These are phyloP conservation scores for Boletus reticuloceps DNA, from an alignment of 768 basidiomycete genomes.

Conservation along the genomic window DNA sequence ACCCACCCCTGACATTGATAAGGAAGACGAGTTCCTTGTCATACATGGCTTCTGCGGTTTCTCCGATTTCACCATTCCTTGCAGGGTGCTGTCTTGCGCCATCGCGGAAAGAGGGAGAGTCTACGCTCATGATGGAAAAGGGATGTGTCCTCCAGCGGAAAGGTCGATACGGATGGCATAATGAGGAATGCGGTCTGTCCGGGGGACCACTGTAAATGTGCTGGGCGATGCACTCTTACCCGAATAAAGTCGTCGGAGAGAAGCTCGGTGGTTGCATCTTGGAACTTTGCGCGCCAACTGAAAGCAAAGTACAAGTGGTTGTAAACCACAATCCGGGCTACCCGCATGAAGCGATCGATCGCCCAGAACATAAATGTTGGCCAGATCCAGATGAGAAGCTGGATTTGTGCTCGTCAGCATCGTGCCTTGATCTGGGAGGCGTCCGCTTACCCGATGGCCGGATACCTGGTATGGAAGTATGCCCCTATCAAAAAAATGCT, in stretches of 20 bases:
- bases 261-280: conserved; percentile 41
- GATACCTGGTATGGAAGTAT: conserved; percentile 39
- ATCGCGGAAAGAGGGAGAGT: conserved; percentile 20
- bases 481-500: conserved; percentile 37
- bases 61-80: neutral
- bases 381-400: conserved; percentile 30
- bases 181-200: conserved; percentile 56
- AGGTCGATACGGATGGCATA: conserved; percentile 43
- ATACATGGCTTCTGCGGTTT: neutral
- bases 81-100: neutral
- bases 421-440: neutral
- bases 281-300: conserved; percentile 18
- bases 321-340: conserved; percentile 41
- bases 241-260: conserved; percentile 47
- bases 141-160: conserved; percentile 57
- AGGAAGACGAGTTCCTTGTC: conserved; percentile 54
- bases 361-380: conserved; percentile 32
- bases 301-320: conserved; percentile 42
- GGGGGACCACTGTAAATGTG: conserved; percentile 49
- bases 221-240: conserved; percentile 42
- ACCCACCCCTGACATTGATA: conserved; percentile 55
- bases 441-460: conserved; percentile 7
- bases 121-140: conserved; percentile 56
- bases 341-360: conserved; percentile 50
- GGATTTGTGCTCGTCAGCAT: neutral